phyloP scores from a whole-genome alignment of 352 stramenopile genomes.

The Thraustotheca clavata region DNA sequence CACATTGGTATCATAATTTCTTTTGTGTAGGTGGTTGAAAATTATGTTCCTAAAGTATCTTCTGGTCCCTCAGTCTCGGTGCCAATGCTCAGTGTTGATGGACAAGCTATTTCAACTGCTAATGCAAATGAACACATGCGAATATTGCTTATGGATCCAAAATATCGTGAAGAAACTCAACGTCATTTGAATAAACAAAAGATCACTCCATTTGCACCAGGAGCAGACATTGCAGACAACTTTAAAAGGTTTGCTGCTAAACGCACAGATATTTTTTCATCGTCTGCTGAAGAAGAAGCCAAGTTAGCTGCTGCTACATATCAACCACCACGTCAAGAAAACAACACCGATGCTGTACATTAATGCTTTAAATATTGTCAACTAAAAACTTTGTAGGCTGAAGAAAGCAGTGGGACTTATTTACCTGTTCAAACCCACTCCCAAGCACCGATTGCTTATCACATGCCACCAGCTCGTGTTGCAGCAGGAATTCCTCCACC shows the following conservation, averaged over 20 bases:
- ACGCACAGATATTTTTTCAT: constrained; percentile 90
- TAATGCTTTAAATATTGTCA: neutral
- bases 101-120: constrained; percentile 80
- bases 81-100: constrained; percentile 60
- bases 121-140: constrained; percentile 98
- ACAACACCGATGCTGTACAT: constrained; percentile 37
- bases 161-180: constrained; percentile 95
- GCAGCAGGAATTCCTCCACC: neutral
- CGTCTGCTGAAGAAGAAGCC: constrained; percentile 76
- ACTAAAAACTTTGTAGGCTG: neutral
- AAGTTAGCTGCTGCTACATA: constrained; percentile 48
- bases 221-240: constrained; percentile 92
- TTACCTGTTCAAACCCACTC: neutral
- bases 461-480: constrained; percentile 10
- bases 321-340: constrained; percentile 22
- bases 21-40: constrained; percentile 40
- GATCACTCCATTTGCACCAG: constrained; percentile 91
- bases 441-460: neutral
- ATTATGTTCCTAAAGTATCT: constrained; percentile 71
- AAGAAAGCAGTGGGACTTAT: neutral
- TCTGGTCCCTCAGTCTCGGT: constrained; percentile 26
- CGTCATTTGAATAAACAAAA: constrained; percentile 96
- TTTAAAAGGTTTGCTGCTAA: constrained; percentile 89
- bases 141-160: constrained; percentile 97
- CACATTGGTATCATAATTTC: constrained; percentile 27